Evolutionary conservation across 2,329 filamentous ascomycete genomes (phyloP).

Genomic region (Xylariaceae sp.): DNA sequence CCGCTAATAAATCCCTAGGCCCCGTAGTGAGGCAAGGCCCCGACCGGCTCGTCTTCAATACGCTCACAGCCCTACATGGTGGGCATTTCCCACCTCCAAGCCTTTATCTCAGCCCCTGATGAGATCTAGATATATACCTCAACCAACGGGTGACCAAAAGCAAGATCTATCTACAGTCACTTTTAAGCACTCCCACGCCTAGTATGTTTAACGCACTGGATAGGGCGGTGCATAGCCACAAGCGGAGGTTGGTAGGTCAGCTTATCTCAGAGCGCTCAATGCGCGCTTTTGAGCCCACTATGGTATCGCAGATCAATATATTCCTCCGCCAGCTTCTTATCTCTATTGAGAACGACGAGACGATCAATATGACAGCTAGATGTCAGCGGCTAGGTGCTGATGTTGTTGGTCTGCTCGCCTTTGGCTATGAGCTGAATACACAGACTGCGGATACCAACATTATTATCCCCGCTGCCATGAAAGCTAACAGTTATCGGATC

Average conservation of each 20-base stretch:
- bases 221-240: constrained; percentile 17
- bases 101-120: neutral
- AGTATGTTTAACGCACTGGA: constrained; percentile 24
- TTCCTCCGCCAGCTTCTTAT: constrained; percentile 12
- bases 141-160: constrained; percentile 13
- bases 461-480: constrained; percentile 18
- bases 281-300: constrained; percentile 26
- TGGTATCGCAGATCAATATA: constrained; percentile 20
- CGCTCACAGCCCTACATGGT: constrained; percentile 20
- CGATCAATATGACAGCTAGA: constrained; percentile 18
- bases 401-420: constrained; percentile 22
- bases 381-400: constrained; percentile 20
- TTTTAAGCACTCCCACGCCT: neutral
- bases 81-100: neutral
- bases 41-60: constrained; percentile 24
- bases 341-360: constrained; percentile 3
- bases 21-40: constrained; percentile 19
- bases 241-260: constrained; percentile 22
- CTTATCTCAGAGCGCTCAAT: constrained; percentile 27
- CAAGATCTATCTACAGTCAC: constrained; percentile 8
- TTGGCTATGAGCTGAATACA: constrained; percentile 22
- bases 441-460: constrained; percentile 21
- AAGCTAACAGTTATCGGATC: constrained; percentile 7
- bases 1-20: neutral
- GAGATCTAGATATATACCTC: constrained; percentile 20